Evolutionary conservation across 1,284 basidiomycete genomes (phyloP).

Genomic region (Sanghuangporus baumii): DNA sequence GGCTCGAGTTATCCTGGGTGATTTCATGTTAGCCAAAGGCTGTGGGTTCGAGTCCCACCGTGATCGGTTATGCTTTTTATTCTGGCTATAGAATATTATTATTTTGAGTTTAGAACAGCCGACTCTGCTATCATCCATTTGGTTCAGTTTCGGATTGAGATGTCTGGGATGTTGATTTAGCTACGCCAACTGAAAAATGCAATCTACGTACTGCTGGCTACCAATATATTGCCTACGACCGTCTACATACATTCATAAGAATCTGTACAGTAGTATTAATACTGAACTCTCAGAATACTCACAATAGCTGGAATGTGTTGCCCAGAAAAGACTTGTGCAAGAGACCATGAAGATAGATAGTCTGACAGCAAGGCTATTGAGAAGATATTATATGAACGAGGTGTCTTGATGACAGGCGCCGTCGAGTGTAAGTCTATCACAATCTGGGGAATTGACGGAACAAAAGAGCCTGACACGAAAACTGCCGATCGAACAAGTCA

Average conservation of each 20-base stretch:
- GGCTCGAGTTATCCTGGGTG: not conserved
- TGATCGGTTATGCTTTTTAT: not conserved
- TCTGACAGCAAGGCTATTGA: constrained; percentile 32
- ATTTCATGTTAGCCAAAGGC: constrained; percentile 5
- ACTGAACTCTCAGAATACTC: constrained; percentile 20
- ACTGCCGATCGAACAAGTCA: constrained; percentile 33
- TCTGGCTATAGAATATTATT: too few species aligned
- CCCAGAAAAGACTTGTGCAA: constrained; percentile 45
- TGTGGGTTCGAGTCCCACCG: constrained; percentile 16
- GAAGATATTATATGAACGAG: not conserved
- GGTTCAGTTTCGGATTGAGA: too few species aligned
- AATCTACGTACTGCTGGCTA: too few species aligned
- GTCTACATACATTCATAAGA: constrained; percentile 31
- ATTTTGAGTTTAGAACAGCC: too few species aligned
- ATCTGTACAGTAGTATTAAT: not conserved
- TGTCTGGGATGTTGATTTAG: too few species aligned
- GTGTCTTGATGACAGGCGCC: constrained; percentile 44
- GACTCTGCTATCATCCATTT: too few species aligned
- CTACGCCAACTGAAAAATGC: too few species aligned
- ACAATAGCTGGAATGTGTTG: constrained; percentile 50
- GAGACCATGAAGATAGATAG: constrained; percentile 39
- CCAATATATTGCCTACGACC: constrained; percentile 34
- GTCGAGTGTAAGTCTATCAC: constrained; percentile 54
- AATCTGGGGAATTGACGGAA: constrained; percentile 65
- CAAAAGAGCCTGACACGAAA: constrained; percentile 61